Evolutionary conservation across 306 rosid genomes (phyloP), one percentile per base, ranked within the genome.

Genomic region (Vigna unguiculata): DNA sequence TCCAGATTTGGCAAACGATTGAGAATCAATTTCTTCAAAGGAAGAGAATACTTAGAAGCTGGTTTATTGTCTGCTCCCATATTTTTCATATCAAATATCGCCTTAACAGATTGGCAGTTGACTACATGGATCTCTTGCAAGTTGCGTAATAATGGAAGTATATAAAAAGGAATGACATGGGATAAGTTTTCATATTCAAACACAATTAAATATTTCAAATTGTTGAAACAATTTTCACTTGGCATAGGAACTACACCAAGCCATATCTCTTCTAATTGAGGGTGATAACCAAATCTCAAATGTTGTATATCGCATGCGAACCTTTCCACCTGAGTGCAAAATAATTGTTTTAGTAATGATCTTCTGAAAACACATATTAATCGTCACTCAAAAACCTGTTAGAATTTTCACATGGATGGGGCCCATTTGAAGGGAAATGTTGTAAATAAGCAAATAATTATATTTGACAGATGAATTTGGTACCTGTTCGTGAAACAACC

Each of bases 1-100:
- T 77, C 71, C n/a, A 84, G 62, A 63, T 80, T 76, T 8, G 87
- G 85, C 20, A 84, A 58, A 15, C 69, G 64, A n/a, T 53, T 38
- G n/a, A 80, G n/a, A 32, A 32, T 0, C 0, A 32, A 1, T 32
- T 32, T 32, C 1, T 32, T 5, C 7, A 32, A 32, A 32, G 36
- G 36, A 32, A 32, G 36, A 32, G 36, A 0, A 32, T 1, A 0
- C 7, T n/a, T n/a, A n/a, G n/a, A n/a, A n/a, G n/a, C n/a, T n/a
- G 0, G 36, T 32, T 5, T 32, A 0, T 4, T 32, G 0, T 32
- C 1, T 32, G 7, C 36, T 32, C 1, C 1, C 4, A 0, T 5
- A 28, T 6, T 46, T 24, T 76, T 10, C 65, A 76, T 21, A 64
- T 76, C 65, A 51, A 76, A 76, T 63, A 76, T 63, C 22, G 21